Percentiles rank a stretch among this genome's conserved stretches.
Conservation (phyloP, 768 basidiomycete genomes). For the Pisolithus tinctorius region DNA sequence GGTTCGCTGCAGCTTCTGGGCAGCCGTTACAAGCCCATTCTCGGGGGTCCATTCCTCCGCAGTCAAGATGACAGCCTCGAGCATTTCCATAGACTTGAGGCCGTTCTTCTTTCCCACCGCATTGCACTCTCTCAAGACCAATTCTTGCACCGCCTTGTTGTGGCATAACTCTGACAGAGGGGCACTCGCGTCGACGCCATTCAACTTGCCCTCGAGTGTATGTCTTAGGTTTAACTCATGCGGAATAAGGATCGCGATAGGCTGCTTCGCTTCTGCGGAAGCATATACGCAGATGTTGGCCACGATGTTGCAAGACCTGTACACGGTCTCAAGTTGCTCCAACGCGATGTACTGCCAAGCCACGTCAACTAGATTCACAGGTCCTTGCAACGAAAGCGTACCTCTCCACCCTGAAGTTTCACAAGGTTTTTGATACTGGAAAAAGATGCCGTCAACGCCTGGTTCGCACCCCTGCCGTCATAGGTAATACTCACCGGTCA, state of each 20-base stretch:
- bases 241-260: slow-evolving; percentile 81
- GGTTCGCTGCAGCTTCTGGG: slow-evolving; percentile 83
- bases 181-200: slow-evolving; percentile 31
- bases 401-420: slow-evolving; percentile 79
- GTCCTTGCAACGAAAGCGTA: slow-evolving; percentile 17
- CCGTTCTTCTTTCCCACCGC: slow-evolving; percentile 77
- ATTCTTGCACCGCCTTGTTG: slow-evolving; percentile 43
- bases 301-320: slow-evolving; percentile 78
- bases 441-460: background rate
- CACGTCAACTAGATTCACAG: background rate
- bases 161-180: slow-evolving; percentile 51
- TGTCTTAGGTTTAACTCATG: slow-evolving; percentile 73
- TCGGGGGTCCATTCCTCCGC: slow-evolving; percentile 91
- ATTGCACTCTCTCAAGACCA: slow-evolving; percentile 75
- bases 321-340: slow-evolving; percentile 80
- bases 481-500: slow-evolving; percentile 58
- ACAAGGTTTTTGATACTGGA: slow-evolving; percentile 83
- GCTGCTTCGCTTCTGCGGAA: slow-evolving; percentile 65
- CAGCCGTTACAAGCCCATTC: slow-evolving; percentile 81
- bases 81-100: slow-evolving; percentile 72
- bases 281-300: slow-evolving; percentile 83
- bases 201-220: slow-evolving; percentile 31
- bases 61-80: slow-evolving; percentile 72
- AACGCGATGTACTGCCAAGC: slow-evolving; percentile 73
- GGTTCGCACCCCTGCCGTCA: slow-evolving; percentile 1